Conservation (phyloP, 78 protist genomes). For the Dictyostelium intermedium region DNA sequence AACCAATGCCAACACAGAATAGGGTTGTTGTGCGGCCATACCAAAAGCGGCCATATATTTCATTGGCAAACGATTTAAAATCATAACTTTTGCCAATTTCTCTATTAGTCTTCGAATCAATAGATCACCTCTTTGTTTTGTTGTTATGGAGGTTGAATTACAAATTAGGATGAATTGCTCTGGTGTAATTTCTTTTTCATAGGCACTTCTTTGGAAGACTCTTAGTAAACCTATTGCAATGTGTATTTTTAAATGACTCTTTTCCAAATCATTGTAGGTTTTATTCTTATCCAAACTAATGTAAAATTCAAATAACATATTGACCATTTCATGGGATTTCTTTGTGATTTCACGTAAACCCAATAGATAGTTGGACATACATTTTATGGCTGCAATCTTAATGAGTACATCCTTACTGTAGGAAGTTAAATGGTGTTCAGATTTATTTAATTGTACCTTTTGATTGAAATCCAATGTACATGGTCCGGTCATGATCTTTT, state of each 20-base stretch:
- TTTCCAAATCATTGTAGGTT: constrained; percentile 20
- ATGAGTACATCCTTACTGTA: constrained; percentile 38
- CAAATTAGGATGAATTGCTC: constrained; percentile 32
- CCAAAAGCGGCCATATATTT: constrained; percentile 66
- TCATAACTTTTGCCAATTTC: constrained; percentile 19
- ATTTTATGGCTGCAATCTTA: constrained; percentile 15
- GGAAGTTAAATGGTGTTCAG: neutral
- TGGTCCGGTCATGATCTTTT: constrained; percentile 17
- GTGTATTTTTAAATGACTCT: constrained; percentile 7
- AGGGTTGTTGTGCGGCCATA: constrained; percentile 57
- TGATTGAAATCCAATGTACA: constrained; percentile 9
- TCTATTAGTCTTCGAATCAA: constrained; percentile 17
- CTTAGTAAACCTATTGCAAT: neutral
- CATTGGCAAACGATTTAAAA: constrained; percentile 32
- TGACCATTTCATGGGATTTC: constrained; percentile 20
- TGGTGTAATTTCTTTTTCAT: neutral
- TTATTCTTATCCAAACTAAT: neutral
- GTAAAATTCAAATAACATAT: constrained; percentile 10
- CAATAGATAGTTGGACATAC: constrained; percentile 25
- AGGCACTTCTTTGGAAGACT: neutral
- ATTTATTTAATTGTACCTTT: constrained; percentile 1
- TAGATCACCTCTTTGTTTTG: neutral
- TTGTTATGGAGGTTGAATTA: neutral
- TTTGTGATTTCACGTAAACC: constrained; percentile 23
- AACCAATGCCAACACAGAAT: neutral